Evolutionary conservation across 139 green algal species (phyloP), one percentile per base, ranked within the genome.

Genomic region (Pseudopediastrum boryanum): DNA sequence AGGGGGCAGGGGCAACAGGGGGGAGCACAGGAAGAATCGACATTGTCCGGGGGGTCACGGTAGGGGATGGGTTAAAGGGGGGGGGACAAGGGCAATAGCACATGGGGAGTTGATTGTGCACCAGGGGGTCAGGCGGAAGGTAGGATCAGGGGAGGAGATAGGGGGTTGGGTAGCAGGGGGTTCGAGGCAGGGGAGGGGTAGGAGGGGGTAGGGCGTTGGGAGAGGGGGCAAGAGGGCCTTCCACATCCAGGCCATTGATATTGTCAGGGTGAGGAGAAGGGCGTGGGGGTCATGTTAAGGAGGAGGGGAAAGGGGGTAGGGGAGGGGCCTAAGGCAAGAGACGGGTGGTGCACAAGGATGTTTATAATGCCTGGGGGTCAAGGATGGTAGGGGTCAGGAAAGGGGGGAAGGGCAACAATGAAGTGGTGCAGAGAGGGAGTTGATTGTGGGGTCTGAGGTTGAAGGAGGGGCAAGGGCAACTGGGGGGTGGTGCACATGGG

Each of bases 201-300:
- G n/a, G n/a, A n/a, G n/a, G n/a, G n/a, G n/a, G n/a, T n/a, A n/a
- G n/a, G n/a, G n/a, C n/a, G n/a, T n/a, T n/a, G n/a, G n/a, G n/a
- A n/a, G n/a, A n/a, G n/a, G n/a, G n/a, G n/a, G n/a, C n/a, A n/a
- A n/a, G n/a, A 59, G 78, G 1, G 79, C 78, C 2, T 65, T 78
- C 23, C 66, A 76, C 6, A 35, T 87, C 1, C 78, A 84, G 58
- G 79, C 82, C 12, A 87, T 87, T n/a, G 82, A 86, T 51, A 82
- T 85, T 58, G 77, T 86, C 39, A 78, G 69, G 71, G 71, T 78
- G n/a, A n/a, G n/a, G n/a, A n/a, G n/a, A n/a, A n/a, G n/a, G n/a
- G n/a, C n/a, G n/a, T 44, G 19, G 48, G 16, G 54, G 21, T 64
- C 25, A 8, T 64, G 54, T 64, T 25, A 25, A 25, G 8, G 31